Base-by-base conservation (phyloP, 257 asterid species). In the Eucommia ulmoides region DNA sequence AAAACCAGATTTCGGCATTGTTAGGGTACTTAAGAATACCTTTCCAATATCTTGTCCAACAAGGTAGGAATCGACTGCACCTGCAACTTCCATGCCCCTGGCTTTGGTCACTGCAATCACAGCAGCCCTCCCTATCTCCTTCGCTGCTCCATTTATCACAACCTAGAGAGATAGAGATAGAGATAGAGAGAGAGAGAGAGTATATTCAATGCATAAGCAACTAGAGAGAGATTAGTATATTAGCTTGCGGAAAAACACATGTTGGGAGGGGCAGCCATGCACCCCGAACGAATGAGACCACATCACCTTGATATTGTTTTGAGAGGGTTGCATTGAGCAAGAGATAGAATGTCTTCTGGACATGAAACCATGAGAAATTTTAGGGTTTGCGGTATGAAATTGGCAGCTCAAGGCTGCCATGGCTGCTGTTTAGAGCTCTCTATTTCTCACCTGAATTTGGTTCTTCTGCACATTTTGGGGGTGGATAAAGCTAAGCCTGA, bases 51-150 rank as follows among this genome's bases (percentile, higher is more conserved):
- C 97, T 66, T 83, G 69, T 29, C 94, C 94, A 35, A 83, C 79
- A 23, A 72, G 69, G 45, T 68, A 53, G 49, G 94, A 71, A 66
- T 83, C 97, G 51, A 87, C 67, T 1, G 97, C 97, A 19, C 88
- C 97, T 45, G 93, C 91, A n/a, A 87, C 61, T 59, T 83, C 94
- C 91, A 83, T 78, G 21, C 97, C 97, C 66, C 97, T 77, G 7
- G 97, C 85, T 54, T 69, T 83, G 19, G 93, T 78, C 44, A 88
- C 83, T 17, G 97, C 94, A 52, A 76, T 24, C 21, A 83, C 97
- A 45, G 95, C 97, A 22, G 93, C 97, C 59, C 86, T 71, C 1
- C 94, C 97, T 22, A 81, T 88, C 55, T 81, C 93, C 61, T 88
- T 88, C 0, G 94, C 93, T 46, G 95, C 97, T 42, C 94, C 96